Conservation (phyloP, 257 asterid genomes). For the Solanum pimpinellifolium region DNA sequence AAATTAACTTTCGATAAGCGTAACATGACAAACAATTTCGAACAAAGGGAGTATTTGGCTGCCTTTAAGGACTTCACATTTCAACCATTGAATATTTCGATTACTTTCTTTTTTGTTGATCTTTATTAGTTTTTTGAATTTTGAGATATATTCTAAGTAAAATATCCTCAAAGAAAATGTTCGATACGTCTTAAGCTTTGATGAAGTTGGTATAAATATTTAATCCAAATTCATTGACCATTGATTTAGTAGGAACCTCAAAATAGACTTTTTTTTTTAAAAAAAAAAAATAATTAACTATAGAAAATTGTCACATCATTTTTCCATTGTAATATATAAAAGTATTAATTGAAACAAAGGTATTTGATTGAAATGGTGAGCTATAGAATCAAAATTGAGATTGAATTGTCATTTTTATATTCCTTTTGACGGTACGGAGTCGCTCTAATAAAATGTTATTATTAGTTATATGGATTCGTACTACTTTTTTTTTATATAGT, state of each 20-base stretch:
- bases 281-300: background rate
- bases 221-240: no score
- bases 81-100: no score
- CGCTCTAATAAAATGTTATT: background rate
- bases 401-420: background rate
- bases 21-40: no score
- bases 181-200: no score
- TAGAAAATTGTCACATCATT: background rate
- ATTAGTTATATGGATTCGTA: no score
- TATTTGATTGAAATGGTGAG: background rate
- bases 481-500: no score
- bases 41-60: background rate
- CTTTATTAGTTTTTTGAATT: no score
- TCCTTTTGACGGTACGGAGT: background rate
- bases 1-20: no score
- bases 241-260: background rate
- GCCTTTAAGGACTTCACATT: background rate
- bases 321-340: background rate
- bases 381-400: background rate
- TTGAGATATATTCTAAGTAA: no score
- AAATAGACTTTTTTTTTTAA: fast-evolving
- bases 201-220: no score
- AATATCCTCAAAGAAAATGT: no score
- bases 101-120: background rate
- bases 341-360: background rate